Evolutionary conservation across 2,329 filamentous ascomycete genomes (phyloP), one percentile per base, ranked within the genome.

Genomic region (Pestalotiopsis sp.): DNA sequence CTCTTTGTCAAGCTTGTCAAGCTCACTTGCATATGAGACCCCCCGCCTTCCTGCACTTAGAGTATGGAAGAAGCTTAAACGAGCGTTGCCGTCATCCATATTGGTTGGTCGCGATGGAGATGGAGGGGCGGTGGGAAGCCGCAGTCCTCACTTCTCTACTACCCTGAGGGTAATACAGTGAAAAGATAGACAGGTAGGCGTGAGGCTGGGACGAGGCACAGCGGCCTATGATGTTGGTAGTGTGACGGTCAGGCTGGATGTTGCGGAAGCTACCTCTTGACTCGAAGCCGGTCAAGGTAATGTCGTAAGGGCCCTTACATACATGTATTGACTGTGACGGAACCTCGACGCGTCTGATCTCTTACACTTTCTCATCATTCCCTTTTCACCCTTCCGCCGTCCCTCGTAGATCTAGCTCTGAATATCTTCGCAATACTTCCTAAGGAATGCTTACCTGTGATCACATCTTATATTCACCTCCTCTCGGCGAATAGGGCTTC

Each of bases 121-220:
- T 9, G 31, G 20, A 38, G 52, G 63, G 49, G 45, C 49, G 63
- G 63, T 66, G 63, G 63, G 36, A 66, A 66, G 49, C 63, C 31
- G 63, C 63, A n/a, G 49, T 23, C 63, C 52, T 17, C 13, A 49
- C 6, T 17, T 17, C 11, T 13, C 41, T 49, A 49, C 41, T 49
- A 49, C 41, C 41, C 13, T 45, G 41, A 45, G 41, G 41, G 41
- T 23, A 23, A 23, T 23, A 23, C 23, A 23, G 23, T 23, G 23
- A 52, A 52, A n/a, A n/a, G 17, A 52, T 20, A 11, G 45, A n/a
- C 45, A 52, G 20, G 45, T 23, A 27, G 23, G 57, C 23, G 23
- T n/a, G 52, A 66, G 63, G 45, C 41, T 57, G 63, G 63, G 36
- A 20, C 14, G 63, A 56, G 63, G 41, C 63, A 36, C 27, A 57